These are phyloP conservation scores for Aspergillus taichungensis DNA, from an alignment of 495 filamentous ascomycete genomes.

Conservation along the genomic window DNA sequence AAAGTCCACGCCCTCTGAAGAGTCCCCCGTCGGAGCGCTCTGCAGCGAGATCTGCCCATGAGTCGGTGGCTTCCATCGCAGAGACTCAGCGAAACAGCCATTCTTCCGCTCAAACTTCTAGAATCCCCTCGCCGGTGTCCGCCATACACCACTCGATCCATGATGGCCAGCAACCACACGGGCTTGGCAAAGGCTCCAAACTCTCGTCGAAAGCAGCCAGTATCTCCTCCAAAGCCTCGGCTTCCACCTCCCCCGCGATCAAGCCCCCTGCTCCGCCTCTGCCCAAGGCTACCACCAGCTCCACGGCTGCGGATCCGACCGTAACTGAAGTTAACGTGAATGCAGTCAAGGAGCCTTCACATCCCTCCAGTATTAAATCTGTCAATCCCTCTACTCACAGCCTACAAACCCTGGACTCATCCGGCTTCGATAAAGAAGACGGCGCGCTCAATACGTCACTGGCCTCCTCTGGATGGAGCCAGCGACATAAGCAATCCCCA, in stretches of 20 bases:
- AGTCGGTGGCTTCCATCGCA: slow-evolving; percentile 11
- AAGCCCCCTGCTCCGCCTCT: slow-evolving; percentile 35
- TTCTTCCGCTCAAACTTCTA: slow-evolving; percentile 29
- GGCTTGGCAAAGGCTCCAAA: slow-evolving; percentile 40
- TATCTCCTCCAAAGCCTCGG: slow-evolving; percentile 43
- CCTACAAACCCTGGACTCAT: slow-evolving; percentile 20
- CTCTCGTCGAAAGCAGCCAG: slow-evolving; percentile 46
- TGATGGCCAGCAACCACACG: slow-evolving; percentile 28
- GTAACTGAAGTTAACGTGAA: slow-evolving; percentile 50
- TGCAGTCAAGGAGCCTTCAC: slow-evolving; percentile 41
- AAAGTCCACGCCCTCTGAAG: slow-evolving; percentile 15
- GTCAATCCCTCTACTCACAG: slow-evolving; percentile 21
- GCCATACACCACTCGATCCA: slow-evolving; percentile 21
- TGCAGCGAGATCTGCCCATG: slow-evolving; percentile 18
- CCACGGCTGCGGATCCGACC: slow-evolving; percentile 28
- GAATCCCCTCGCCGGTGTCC: slow-evolving; percentile 33
- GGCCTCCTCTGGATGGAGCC: slow-evolving; percentile 24
- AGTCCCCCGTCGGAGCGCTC: slow-evolving; percentile 22
- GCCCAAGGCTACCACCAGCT: slow-evolving; percentile 35
- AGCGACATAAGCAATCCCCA: slow-evolving; percentile 27
- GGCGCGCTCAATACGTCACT: slow-evolving; percentile 18
- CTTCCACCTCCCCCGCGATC: slow-evolving; percentile 31
- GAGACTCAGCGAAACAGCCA: slow-evolving; percentile 22
- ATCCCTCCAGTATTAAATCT: slow-evolving; percentile 27
- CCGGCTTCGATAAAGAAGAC: slow-evolving; percentile 26